phyloP scores from a whole-genome alignment of 192 early-diverging fungal species.

The Nowakowskiella sp. region DNA sequence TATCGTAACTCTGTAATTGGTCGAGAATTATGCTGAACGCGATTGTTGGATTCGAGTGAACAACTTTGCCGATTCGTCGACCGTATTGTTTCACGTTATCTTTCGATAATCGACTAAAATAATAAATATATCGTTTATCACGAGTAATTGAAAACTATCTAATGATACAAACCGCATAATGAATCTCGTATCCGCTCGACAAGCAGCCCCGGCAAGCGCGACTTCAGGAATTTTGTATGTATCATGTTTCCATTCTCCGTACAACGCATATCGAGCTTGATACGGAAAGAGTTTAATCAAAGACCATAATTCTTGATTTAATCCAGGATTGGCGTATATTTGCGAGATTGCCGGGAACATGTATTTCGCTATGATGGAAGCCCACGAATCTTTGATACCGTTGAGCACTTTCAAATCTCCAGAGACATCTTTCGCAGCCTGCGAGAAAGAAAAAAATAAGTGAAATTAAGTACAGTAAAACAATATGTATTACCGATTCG shows the following conservation, averaged over 20 bases:
- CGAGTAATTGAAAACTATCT: not conserved
- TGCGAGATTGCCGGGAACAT: constrained; percentile 63
- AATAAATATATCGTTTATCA: not conserved
- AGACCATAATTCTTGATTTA: constrained; percentile 54
- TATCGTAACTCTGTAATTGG: constrained; percentile 65
- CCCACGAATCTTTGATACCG: constrained; percentile 27
- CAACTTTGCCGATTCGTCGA: constrained; percentile 60
- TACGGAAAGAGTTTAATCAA: constrained; percentile 53
- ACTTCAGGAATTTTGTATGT: constrained; percentile 50
- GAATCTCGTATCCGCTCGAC: constrained; percentile 45
- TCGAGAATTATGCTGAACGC: constrained; percentile 62
- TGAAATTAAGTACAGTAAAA: not conserved
- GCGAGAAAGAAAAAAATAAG: not conserved
- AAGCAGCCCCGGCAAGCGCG: constrained; percentile 30
- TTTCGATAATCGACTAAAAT: constrained; percentile 51
- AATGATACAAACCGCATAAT: constrained; percentile 45
- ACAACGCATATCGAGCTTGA: constrained; percentile 57
- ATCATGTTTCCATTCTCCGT: constrained; percentile 70
- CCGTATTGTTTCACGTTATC: constrained; percentile 67
- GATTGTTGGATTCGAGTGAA: constrained; percentile 66
- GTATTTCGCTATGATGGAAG: constrained; percentile 32
- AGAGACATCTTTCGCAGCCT: not conserved
- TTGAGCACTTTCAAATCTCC: constrained; percentile 9
- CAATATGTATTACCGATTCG: constrained; percentile 15
- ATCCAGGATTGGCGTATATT: constrained; percentile 55